Conservation (phyloP, 2,329 filamentous ascomycete genomes). For the Coniosporium tulheliwenetii region DNA sequence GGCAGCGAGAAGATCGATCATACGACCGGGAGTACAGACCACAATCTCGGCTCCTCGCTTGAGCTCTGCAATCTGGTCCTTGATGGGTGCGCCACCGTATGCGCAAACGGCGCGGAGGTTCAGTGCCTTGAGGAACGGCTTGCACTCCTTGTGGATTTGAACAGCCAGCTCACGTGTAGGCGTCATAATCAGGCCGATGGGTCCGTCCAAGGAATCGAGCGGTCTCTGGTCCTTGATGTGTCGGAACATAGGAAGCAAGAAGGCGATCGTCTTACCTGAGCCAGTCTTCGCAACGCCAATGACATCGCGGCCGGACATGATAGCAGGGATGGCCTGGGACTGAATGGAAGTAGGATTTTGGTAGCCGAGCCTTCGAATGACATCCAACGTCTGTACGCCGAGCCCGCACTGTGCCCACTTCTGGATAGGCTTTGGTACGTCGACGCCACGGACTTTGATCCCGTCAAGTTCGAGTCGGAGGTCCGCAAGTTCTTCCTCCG, state of each 20-base stretch:
- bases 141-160: constrained; percentile 89
- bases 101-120: constrained; percentile 78
- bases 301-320: constrained; percentile 92
- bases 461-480: constrained; percentile 80
- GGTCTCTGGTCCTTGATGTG: constrained; percentile 90
- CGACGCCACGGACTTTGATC: constrained; percentile 80
- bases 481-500: constrained; percentile 66
- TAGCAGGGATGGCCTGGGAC: constrained; percentile 81
- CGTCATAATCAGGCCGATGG: constrained; percentile 78
- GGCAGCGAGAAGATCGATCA: constrained; percentile 87
- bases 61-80: constrained; percentile 91
- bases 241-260: constrained; percentile 89
- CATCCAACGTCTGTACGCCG: constrained; percentile 71
- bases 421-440: constrained; percentile 83
- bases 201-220: constrained; percentile 70
- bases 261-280: constrained; percentile 93
- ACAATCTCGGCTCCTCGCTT: constrained; percentile 92
- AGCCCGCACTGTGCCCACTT: constrained; percentile 96
- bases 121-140: constrained; percentile 80
- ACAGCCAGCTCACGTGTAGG: constrained; percentile 87
- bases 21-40: constrained; percentile 84
- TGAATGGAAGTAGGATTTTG: constrained; percentile 88
- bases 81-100: constrained; percentile 89
- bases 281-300: constrained; percentile 96
- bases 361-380: constrained; percentile 68